Evolutionary conservation across 2,329 filamentous ascomycete genomes (phyloP).

Genomic region (Albophoma yamanashiensis): DNA sequence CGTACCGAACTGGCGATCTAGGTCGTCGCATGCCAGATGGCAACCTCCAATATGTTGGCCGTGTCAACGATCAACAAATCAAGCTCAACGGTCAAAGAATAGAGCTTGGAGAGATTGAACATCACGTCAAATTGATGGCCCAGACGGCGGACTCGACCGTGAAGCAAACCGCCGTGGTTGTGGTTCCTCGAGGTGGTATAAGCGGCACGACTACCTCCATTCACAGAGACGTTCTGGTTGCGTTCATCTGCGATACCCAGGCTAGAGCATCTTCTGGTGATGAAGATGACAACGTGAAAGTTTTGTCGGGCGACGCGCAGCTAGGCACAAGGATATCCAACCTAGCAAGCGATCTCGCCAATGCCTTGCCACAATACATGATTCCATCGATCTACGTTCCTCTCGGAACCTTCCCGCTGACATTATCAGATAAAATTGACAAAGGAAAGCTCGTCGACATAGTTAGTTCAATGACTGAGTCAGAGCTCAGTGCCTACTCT

Average conservation of each 20-base stretch:
- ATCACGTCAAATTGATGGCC: slow-evolving; percentile 1
- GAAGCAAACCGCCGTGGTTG: background rate
- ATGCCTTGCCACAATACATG: background rate
- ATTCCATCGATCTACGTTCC: background rate
- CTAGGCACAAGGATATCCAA: background rate
- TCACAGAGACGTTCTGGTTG: background rate
- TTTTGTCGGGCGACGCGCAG: background rate
- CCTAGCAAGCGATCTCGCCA: background rate
- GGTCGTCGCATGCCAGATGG: background rate
- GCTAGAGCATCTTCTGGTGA: background rate
- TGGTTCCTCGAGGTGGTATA: background rate
- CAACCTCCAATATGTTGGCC: background rate
- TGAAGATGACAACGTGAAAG: background rate
- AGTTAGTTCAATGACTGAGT: background rate
- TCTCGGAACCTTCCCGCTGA: background rate
- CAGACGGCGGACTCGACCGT: background rate
- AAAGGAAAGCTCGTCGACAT: background rate
- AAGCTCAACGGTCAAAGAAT: slow-evolving; percentile 9
- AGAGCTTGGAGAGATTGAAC: slow-evolving; percentile 11
- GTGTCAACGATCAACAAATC: slow-evolving; percentile 1
- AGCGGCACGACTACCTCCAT: background rate
- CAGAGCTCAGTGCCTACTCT: background rate
- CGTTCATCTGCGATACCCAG: background rate
- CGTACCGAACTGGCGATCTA: slow-evolving; percentile 9
- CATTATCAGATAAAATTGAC: background rate